Percentiles rank a stretch among this genome's conserved stretches.
Conservation (phyloP, 176 grass and related monocot species). For the Oryza coarctata region DNA sequence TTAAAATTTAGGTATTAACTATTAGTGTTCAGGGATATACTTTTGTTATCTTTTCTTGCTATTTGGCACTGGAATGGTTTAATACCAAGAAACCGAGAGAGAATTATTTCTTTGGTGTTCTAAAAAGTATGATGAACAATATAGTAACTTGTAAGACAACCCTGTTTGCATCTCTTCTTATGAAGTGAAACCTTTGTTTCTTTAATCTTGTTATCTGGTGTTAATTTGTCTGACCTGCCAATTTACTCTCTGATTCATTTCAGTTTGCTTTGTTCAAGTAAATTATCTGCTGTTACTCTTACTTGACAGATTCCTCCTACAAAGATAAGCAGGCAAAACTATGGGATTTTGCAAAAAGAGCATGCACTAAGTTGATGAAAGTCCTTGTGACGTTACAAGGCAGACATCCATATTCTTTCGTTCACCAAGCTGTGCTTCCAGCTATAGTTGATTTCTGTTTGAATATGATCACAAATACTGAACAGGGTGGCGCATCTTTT, state of each 20-base stretch:
- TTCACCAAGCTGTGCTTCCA: slow-evolving; percentile 72
- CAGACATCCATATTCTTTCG: slow-evolving; percentile 93
- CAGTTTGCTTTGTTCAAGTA: not conserved
- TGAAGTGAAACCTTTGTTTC: slow-evolving; percentile 1
- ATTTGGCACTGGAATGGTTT: not conserved
- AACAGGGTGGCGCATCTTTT: slow-evolving; percentile 60
- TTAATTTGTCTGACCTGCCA: slow-evolving; percentile 5
- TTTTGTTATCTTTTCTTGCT: slow-evolving; percentile 10
- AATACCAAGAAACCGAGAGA: not conserved
- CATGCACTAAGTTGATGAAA: slow-evolving; percentile 97
- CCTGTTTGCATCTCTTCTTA: not conserved
- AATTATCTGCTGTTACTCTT: slow-evolving; percentile 27
- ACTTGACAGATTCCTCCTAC: slow-evolving; percentile 67
- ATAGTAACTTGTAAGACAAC: not conserved
- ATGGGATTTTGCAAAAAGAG: slow-evolving; percentile 77
- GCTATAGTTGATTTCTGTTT: slow-evolving; percentile 72
- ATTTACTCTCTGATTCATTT: slow-evolving; percentile 13
- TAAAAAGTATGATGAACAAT: not conserved
- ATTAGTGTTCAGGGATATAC: not conserved
- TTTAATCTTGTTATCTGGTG: slow-evolving; percentile 13
- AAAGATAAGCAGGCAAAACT: slow-evolving; percentile 74
- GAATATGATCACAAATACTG: slow-evolving; percentile 88
- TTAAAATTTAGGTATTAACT: slow-evolving; percentile 5
- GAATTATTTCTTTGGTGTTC: not conserved
- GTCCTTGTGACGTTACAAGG: slow-evolving; percentile 68